Base-by-base conservation (phyloP, 345 rosid species). In the Conringia planisiliqua region DNA sequence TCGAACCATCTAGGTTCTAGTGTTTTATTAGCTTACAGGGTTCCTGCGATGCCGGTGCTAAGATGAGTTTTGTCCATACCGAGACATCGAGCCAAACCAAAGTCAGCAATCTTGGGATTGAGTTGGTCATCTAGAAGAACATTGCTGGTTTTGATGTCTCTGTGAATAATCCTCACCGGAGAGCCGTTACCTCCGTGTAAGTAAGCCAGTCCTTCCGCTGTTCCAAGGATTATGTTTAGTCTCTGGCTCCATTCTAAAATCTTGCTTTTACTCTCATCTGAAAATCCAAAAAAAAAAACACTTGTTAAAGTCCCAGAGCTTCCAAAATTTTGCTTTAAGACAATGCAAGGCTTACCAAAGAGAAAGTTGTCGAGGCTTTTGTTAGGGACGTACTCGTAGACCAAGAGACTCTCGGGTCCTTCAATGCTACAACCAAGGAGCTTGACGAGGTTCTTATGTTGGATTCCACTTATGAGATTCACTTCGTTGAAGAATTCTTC, bases 341-440 rank as follows among this genome's bases (percentile, higher is more conserved):
- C 40, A 68, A 29, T 16, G 27, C 3, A 64, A 68, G 12, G 13
- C 40, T 54, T 9, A 88, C 93, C 88, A 76, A 86, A 86, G 78
- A 88, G 80, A 39, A 78, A 72, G 55, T 54, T 67, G 70, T 82
- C 85, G 39, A 82, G 93, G 82, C 90, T 83, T 56, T 57, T 81
- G 73, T 83, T 88, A 35, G 87, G 73, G 5, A 88, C 80, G 42
- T 64, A 88, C 70, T 86, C 90, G 54, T 78, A 85, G 44, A 85
- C 88, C 65, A 86, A 84, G 66, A 85, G 79, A 70, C 87, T 78
- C 50, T 84, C 87, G 0, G 51, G 56, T 30, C 72, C 78, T 47
- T 84, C 84, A 83, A 88, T 83, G 62, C 90, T 86, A 75, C 89
- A 83, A 30, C 90, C 89, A 4, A 88, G 84, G 11, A 85, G 85